These are phyloP conservation scores for Mucor mucedo DNA, from an alignment of 371 early-diverging fungal genomes.

Conservation along the genomic window DNA sequence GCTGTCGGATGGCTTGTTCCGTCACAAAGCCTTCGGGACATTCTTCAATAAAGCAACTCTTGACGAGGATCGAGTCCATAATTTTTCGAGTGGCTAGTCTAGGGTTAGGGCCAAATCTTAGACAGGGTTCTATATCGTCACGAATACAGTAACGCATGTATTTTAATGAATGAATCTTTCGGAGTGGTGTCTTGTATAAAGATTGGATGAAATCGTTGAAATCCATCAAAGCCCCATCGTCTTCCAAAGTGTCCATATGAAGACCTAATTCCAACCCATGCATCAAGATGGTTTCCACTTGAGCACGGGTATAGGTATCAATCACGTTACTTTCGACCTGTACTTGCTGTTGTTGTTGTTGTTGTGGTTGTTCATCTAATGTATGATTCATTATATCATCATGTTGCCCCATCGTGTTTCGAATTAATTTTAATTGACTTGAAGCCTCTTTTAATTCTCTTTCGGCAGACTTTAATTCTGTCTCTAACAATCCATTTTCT, in stretches of 20 bases:
- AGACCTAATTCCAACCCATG: constrained; percentile 14
- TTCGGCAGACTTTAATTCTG: constrained; percentile 56
- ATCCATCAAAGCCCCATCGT: constrained; percentile 68
- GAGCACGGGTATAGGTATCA: constrained; percentile 30
- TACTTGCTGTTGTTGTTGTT: background rate
- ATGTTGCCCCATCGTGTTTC: constrained; percentile 28
- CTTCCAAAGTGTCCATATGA: constrained; percentile 39
- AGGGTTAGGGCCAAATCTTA: constrained; percentile 90
- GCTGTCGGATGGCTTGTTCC: constrained; percentile 31
- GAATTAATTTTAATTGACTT: constrained; percentile 67
- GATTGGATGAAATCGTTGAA: constrained; percentile 76
- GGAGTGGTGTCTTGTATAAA: constrained; percentile 58
- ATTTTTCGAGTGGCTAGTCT: constrained; percentile 77
- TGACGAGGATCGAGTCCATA: constrained; percentile 81
- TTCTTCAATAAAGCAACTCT: constrained; percentile 77
- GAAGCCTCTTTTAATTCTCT: constrained; percentile 61
- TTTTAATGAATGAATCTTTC: constrained; percentile 72
- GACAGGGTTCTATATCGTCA: constrained; percentile 82
- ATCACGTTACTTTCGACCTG: background rate
- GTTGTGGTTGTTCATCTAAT: constrained; percentile 11
- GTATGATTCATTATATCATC: background rate
- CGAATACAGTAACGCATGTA: constrained; percentile 74
- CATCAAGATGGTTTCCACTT: constrained; percentile 24
- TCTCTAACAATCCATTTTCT: constrained; percentile 28
- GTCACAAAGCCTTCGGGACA: constrained; percentile 44